These are phyloP conservation scores for Botrytis porri DNA, from an alignment of 2,329 filamentous ascomycete species.

Conservation along the genomic window DNA sequence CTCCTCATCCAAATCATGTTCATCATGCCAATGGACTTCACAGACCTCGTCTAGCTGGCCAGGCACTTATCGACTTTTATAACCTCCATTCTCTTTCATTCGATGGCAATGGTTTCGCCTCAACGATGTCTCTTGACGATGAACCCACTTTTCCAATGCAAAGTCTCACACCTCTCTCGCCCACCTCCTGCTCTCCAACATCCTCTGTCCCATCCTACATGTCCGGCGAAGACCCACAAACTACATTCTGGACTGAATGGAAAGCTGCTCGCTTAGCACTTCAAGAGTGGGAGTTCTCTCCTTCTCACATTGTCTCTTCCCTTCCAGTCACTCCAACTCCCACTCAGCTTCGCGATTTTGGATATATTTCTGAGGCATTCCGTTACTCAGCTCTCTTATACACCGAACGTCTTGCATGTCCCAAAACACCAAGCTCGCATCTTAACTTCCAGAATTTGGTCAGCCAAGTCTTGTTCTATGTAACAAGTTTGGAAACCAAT, in stretches of 20 bases:
- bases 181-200: conserved; percentile 39
- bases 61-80: conserved; percentile 49
- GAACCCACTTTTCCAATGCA: conserved; percentile 47
- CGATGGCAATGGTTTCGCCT: conserved; percentile 65
- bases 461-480: conserved; percentile 77
- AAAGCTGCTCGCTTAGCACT: conserved; percentile 72
- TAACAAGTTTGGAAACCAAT: conserved; percentile 71
- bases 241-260: conserved; percentile 84
- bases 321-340: conserved; percentile 51
- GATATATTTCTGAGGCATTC: conserved; percentile 85
- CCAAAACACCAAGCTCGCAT: conserved; percentile 67
- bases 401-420: conserved; percentile 80
- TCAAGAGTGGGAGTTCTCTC: conserved; percentile 76
- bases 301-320: conserved; percentile 49
- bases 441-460: conserved; percentile 82
- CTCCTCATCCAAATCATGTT: conserved; percentile 27
- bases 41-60: conserved; percentile 42
- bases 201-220: neutral
- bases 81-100: conserved; percentile 55
- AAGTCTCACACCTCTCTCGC: conserved; percentile 26
- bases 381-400: conserved; percentile 86
- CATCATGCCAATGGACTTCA: conserved; percentile 32
- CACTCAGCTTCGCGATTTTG: conserved; percentile 68
- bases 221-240: conserved; percentile 54
- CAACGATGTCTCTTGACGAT: conserved; percentile 47